Conservation (phyloP, 371 early-diverging fungal genomes). For the Apophysomyces ossiformis region DNA sequence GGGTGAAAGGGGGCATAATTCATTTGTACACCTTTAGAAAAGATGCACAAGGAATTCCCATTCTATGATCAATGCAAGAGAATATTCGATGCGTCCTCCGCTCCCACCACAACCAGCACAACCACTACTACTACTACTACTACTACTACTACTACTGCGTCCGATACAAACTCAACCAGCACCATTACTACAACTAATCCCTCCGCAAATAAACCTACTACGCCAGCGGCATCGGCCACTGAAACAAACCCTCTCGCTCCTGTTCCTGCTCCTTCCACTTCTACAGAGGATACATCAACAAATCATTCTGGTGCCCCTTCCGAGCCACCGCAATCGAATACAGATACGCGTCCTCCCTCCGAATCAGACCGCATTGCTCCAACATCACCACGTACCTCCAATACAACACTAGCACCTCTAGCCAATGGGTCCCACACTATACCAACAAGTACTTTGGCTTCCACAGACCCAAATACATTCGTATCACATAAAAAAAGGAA, state of each 20-base stretch:
- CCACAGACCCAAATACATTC: constrained; percentile 1
- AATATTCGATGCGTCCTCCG: constrained; percentile 22
- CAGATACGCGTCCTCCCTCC: not conserved
- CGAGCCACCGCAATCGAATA: not conserved
- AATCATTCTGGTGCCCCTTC: not conserved
- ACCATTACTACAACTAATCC: not conserved
- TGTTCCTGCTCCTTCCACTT: not conserved
- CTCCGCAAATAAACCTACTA: not conserved
- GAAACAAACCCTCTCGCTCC: not conserved
- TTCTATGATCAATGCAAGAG: constrained; percentile 39
- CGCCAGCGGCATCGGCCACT: not conserved
- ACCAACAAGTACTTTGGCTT: not conserved
- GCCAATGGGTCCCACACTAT: not conserved
- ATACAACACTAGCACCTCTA: not conserved
- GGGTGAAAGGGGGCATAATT: constrained; percentile 10
- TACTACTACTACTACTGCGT: not conserved
- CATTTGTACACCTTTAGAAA: constrained; percentile 23
- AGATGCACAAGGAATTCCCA: constrained; percentile 41
- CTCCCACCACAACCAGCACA: not conserved
- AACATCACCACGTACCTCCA: constrained; percentile 11
- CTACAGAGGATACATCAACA: not conserved
- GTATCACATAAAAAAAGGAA: constrained; percentile 19
- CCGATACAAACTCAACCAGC: not conserved
- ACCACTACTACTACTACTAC: not conserved
- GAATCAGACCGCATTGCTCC: constrained; percentile 1